These are phyloP conservation scores for Beauveria medogensis DNA, from an alignment of 2,329 filamentous ascomycete species.

Conservation along the genomic window DNA sequence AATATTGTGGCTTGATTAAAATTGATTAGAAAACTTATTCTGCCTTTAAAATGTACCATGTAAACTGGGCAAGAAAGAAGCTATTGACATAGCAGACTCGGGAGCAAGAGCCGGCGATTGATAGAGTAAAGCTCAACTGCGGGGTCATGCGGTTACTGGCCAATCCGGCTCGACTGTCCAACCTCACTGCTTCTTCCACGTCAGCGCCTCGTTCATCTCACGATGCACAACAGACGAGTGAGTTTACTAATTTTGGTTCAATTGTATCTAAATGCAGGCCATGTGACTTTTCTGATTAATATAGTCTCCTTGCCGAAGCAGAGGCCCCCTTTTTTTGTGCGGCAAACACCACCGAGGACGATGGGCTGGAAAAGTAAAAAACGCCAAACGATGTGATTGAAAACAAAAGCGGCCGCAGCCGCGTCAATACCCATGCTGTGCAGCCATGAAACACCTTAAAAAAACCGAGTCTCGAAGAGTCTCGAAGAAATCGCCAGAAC, in stretches of 20 bases:
- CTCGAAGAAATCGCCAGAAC: background rate
- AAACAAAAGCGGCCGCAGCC: background rate
- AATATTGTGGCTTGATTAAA: background rate
- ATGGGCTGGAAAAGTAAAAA: background rate
- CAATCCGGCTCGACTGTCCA: background rate
- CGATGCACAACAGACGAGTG: background rate
- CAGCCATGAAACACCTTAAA: conserved; percentile 2
- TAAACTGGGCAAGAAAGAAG: background rate
- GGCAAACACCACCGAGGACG: background rate
- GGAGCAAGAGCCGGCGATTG: background rate
- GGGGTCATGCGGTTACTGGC: conserved; percentile 5
- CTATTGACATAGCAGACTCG: background rate
- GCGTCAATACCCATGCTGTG: conserved; percentile 2
- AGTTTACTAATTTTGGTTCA: background rate
- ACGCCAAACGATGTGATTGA: conserved; percentile 7
- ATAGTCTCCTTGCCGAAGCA: background rate
- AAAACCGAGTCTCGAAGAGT: background rate
- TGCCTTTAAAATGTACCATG: background rate
- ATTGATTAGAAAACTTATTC: background rate
- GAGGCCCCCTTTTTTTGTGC: background rate
- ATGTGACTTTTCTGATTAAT: background rate
- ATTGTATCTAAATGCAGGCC: conserved; percentile 1
- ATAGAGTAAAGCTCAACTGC: background rate
- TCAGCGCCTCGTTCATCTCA: background rate
- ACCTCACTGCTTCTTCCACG: background rate